Percentiles rank a stretch among this genome's conserved stretches.
phyloP scores from a whole-genome alignment of 2,329 filamentous ascomycete species.

The Beauveria rudraprayagi region DNA sequence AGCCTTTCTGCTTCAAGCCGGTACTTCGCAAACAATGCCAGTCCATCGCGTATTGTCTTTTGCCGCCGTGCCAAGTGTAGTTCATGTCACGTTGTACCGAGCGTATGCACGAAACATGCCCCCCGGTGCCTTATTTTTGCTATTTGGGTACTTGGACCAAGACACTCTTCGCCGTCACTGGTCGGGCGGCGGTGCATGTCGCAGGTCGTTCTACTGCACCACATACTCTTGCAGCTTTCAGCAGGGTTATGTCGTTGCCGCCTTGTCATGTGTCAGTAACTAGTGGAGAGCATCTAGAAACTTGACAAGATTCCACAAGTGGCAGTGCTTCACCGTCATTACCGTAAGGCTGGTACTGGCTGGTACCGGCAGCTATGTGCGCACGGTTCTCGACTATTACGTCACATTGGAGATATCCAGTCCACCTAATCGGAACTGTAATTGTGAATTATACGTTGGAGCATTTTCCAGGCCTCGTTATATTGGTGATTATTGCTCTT shows the following conservation, averaged over 20 bases:
- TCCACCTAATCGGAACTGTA: neutral
- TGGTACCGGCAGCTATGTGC: neutral
- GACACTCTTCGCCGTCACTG: neutral
- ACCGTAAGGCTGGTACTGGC: neutral
- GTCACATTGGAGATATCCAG: neutral
- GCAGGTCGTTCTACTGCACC: neutral
- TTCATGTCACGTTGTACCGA: slow-evolving; percentile 3
- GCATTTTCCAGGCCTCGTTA: too few relatives aligned
- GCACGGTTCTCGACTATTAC: neutral
- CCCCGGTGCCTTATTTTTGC: neutral
- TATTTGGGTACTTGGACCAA: neutral
- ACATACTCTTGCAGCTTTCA: neutral
- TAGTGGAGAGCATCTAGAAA: neutral
- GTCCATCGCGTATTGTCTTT: neutral
- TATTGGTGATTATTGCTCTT: too few relatives aligned
- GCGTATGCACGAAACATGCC: neutral
- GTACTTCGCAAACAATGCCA: slow-evolving; percentile 1
- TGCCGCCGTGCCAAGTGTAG: neutral
- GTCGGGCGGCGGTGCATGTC: neutral
- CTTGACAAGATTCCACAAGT: neutral
- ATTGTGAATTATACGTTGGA: too few relatives aligned
- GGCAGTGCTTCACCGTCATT: too few relatives aligned
- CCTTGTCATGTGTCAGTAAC: neutral
- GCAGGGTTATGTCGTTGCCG: neutral
- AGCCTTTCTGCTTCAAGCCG: slow-evolving; percentile 1